These are phyloP conservation scores for Phascolomyces articulosus DNA, from an alignment of 371 early-diverging fungal species.

Conservation along the genomic window DNA sequence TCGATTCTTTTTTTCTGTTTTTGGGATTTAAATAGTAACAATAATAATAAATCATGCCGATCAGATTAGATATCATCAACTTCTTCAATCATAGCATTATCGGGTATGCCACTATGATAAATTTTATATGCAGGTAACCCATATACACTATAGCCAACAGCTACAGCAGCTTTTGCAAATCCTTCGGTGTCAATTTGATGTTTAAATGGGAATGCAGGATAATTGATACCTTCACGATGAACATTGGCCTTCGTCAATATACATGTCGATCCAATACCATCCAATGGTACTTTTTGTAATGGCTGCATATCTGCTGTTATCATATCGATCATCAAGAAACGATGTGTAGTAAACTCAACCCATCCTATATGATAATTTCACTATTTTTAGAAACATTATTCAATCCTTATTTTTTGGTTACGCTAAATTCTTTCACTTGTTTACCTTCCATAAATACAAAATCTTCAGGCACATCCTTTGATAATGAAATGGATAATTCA, in stretches of 20 bases:
- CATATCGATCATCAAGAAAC: slow-evolving; percentile 50
- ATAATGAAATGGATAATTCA: slow-evolving; percentile 38
- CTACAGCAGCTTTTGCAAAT: slow-evolving; percentile 68
- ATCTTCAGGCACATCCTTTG: slow-evolving; percentile 34
- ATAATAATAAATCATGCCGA: too few relatives aligned
- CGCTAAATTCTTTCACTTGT: neutral
- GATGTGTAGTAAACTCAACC: slow-evolving; percentile 36
- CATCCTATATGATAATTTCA: neutral
- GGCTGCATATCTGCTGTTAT: slow-evolving; percentile 14
- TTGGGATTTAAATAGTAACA: too few relatives aligned
- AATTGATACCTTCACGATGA: slow-evolving; percentile 66
- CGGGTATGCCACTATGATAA: slow-evolving; percentile 23
- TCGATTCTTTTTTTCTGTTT: neutral
- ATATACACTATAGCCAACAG: slow-evolving; percentile 59
- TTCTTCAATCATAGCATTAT: slow-evolving; percentile 11
- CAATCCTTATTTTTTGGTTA: neutral
- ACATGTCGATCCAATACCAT: slow-evolving; percentile 71
- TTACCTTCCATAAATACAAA: slow-evolving; percentile 42
- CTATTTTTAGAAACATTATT: neutral
- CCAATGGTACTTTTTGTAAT: slow-evolving; percentile 47
- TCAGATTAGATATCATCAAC: neutral
- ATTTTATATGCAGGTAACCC: slow-evolving; percentile 58
- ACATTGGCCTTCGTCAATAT: slow-evolving; percentile 65
- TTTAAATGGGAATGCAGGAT: slow-evolving; percentile 61
- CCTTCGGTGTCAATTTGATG: slow-evolving; percentile 77